These are phyloP conservation scores for Tuber borchii DNA, from an alignment of 495 filamentous ascomycete genomes.

Conservation along the genomic window DNA sequence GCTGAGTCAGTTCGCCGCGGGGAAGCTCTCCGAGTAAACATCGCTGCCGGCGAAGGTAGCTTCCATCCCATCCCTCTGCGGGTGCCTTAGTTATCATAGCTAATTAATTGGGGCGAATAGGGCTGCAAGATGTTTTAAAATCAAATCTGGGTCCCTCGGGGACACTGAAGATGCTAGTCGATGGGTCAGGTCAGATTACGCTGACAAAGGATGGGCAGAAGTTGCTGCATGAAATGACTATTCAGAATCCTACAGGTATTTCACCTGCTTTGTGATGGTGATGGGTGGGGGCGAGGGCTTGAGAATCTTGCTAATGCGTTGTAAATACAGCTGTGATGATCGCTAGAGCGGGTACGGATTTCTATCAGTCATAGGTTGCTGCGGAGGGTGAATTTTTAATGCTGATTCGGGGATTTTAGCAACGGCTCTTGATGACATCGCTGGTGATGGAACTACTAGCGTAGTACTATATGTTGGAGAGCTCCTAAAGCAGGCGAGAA, in stretches of 20 bases:
- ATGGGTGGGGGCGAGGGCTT: neutral
- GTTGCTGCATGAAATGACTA: constrained; percentile 90
- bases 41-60: constrained; percentile 76
- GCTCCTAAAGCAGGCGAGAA: constrained; percentile 92
- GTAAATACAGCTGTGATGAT: constrained; percentile 90
- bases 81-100: neutral
- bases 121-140: constrained; percentile 89
- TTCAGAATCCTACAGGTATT: constrained; percentile 41
- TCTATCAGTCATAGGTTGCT: neutral
- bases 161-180: constrained; percentile 98
- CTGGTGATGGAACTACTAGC: constrained; percentile 94
- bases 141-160: constrained; percentile 91
- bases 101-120: constrained; percentile 22
- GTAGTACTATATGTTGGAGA: constrained; percentile 94
- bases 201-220: constrained; percentile 98
- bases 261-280: constrained; percentile 48
- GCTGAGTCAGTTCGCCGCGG: constrained; percentile 93
- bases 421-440: constrained; percentile 97
- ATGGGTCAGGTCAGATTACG: constrained; percentile 96
- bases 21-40: constrained; percentile 93
- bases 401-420: constrained; percentile 45
- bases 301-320: constrained; percentile 5
- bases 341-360: constrained; percentile 59
- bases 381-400: neutral
- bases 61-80: constrained; percentile 4